Conservation (phyloP, 495 filamentous ascomycete genomes). For the Articulospora tetracladia region DNA sequence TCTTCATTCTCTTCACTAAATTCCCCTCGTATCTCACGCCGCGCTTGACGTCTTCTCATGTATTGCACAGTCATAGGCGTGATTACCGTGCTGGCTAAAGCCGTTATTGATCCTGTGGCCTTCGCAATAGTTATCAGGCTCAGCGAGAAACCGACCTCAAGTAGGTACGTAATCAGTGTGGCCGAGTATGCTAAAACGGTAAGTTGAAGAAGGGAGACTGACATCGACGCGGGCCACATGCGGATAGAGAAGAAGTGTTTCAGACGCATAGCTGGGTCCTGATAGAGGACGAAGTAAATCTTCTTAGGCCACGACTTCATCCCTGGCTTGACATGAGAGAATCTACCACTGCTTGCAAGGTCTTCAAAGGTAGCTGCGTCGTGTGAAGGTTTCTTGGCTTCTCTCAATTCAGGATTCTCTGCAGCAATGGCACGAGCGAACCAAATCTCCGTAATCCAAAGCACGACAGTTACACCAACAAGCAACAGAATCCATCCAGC, state of each 20-base stretch:
- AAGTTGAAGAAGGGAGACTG: constrained; percentile 51
- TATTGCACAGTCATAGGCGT: constrained; percentile 30
- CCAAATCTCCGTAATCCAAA: constrained; percentile 29
- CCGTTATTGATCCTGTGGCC: constrained; percentile 45
- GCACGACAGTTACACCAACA: constrained; percentile 29
- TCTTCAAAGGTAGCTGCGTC: constrained; percentile 3
- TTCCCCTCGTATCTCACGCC: constrained; percentile 1
- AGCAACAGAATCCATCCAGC: constrained; percentile 29
- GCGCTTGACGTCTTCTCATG: constrained; percentile 23
- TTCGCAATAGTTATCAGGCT: constrained; percentile 49
- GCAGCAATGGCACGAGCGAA: constrained; percentile 30
- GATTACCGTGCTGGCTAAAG: constrained; percentile 39
- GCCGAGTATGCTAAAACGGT: constrained; percentile 54
- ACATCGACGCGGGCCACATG: constrained; percentile 49
- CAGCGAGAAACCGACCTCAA: constrained; percentile 48
- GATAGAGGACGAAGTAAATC: constrained; percentile 30
- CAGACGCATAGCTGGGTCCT: constrained; percentile 18
- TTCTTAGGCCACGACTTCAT: constrained; percentile 21
- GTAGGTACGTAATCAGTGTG: constrained; percentile 56
- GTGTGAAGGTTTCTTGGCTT: constrained; percentile 22
- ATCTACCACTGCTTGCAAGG: neutral
- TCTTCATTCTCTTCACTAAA: constrained; percentile 17
- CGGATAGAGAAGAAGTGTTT: constrained; percentile 33
- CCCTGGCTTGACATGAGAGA: constrained; percentile 5
- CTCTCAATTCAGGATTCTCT: constrained; percentile 27